Evolutionary conservation across 345 rosid genomes (phyloP), one percentile per base, ranked within the genome.

Genomic region (Citrus medica): DNA sequence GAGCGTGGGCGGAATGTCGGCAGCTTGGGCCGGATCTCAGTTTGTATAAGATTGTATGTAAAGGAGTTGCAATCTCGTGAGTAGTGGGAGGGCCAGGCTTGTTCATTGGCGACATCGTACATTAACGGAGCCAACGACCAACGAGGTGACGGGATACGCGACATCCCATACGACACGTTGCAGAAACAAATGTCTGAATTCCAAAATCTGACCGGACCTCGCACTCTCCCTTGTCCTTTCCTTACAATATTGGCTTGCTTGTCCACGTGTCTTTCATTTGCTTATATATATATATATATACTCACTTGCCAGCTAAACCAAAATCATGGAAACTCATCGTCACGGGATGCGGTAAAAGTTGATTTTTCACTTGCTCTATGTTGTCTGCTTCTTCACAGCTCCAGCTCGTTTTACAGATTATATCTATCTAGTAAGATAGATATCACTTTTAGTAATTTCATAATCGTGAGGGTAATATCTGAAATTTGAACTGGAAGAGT

Each of bases 111-210:
- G 76, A 77, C 69, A 65, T 56, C 17, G 58, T 63, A 58, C 69
- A 22, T 30, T 55, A 33, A 81, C 80, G 70, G 76, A 58, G 74
- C 63, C 76, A 59, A 46, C 56, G 71, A 72, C 78, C 74, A 59
- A 72, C 77, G 74, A 81, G 80, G 80, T 59, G 74, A 46, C 56
- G 83, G 74, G 66, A 66, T n/a, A 71, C 80, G 69, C 40, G 73
- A 74, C 77, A 40, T 76, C 30, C 73, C 78, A 65, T 40, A 61
- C 78, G 73, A 70, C 71, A 24, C 72, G 77, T 37, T 28, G 76
- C 78, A 56, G 64, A 64, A 67, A 53, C 76, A 73, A 73, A 68
- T 78, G 75, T 73, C 78, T 77, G 77, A 64, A 55, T 37, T 7
- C 25, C 5, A 16, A 46, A 48, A 4, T 21, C 37, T 24, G 9